phyloP scores from a whole-genome alignment of 2,329 filamentous ascomycete species.

The Fusarium palustre region DNA sequence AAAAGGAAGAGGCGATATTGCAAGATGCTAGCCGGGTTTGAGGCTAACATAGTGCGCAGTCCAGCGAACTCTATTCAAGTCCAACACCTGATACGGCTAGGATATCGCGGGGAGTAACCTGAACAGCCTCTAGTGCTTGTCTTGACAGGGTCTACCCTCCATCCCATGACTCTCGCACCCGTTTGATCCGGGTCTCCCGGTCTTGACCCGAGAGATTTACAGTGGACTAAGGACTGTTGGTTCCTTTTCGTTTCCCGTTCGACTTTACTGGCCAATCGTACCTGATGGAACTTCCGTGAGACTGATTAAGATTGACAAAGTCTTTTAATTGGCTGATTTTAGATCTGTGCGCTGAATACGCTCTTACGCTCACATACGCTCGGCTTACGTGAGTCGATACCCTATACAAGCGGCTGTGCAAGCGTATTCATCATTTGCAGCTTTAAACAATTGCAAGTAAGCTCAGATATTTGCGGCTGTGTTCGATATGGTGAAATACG shows the following conservation, averaged over 20 bases:
- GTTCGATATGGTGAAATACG: neutral
- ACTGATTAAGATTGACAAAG: neutral
- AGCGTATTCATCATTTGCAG: neutral
- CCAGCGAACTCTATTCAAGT: neutral
- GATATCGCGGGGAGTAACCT: neutral
- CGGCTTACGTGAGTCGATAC: neutral
- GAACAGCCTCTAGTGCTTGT: neutral
- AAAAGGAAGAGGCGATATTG: neutral
- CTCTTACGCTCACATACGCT: slow-evolving; percentile 4
- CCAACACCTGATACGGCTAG: neutral
- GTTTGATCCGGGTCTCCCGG: neutral
- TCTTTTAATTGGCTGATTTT: neutral
- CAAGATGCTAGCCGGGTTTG: neutral
- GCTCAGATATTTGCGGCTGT: neutral
- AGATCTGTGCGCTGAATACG: neutral
- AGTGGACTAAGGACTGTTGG: neutral
- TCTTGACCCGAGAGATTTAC: neutral
- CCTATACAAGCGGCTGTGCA: neutral
- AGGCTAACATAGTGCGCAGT: neutral
- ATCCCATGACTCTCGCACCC: slow-evolving; percentile 1
- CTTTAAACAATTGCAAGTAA: neutral
- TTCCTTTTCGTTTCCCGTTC: neutral
- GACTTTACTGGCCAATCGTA: neutral
- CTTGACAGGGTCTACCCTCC: slow-evolving; percentile 1
- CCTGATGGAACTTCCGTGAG: neutral